These are phyloP conservation scores for Boletus huronensis DNA, from an alignment of 768 basidiomycete species.

Conservation along the genomic window DNA sequence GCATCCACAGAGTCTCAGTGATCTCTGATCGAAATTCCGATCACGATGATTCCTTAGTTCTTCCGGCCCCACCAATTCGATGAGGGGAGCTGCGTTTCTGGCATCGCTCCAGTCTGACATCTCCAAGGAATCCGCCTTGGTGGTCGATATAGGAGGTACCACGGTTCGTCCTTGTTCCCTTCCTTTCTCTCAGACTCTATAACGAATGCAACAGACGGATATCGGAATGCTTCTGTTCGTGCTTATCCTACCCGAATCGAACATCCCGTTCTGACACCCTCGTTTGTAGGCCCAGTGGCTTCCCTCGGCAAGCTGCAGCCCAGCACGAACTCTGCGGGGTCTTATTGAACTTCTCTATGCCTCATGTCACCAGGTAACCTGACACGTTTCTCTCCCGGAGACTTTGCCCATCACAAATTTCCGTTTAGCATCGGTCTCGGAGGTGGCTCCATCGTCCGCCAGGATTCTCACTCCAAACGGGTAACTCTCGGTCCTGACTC, in stretches of 20 bases:
- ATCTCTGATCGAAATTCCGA: conserved; percentile 7
- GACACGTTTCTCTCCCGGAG: conserved; percentile 1
- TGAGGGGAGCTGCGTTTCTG: conserved; percentile 64
- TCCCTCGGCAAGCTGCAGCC: conserved; percentile 61
- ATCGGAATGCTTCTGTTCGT: conserved; percentile 53
- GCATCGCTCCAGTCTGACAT: conserved; percentile 39
- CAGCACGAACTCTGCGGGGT: conserved; percentile 60
- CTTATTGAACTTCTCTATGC: conserved; percentile 58
- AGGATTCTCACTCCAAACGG: conserved; percentile 30
- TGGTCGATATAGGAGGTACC: conserved; percentile 64
- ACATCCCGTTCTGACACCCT: conserved; percentile 10
- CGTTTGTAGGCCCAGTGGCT: conserved; percentile 43
- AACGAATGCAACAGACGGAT: conserved; percentile 40
- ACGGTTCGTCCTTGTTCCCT: conserved; percentile 34
- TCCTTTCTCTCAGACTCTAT: conserved; percentile 7
- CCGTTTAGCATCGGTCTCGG: conserved; percentile 53
- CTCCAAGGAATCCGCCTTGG: conserved; percentile 41
- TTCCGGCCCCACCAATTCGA: conserved; percentile 64
- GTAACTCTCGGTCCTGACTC: conserved; percentile 63
- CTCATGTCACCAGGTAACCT: conserved; percentile 43
- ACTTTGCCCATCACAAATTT: background rate
- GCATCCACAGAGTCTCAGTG: conserved; percentile 10
- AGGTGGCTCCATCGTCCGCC: conserved; percentile 54
- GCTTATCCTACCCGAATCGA: background rate
- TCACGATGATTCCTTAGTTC: conserved; percentile 25